These are phyloP conservation scores for Pichia sp. DNA, from an alignment of 1,139 yeast species.

Conservation along the genomic window DNA sequence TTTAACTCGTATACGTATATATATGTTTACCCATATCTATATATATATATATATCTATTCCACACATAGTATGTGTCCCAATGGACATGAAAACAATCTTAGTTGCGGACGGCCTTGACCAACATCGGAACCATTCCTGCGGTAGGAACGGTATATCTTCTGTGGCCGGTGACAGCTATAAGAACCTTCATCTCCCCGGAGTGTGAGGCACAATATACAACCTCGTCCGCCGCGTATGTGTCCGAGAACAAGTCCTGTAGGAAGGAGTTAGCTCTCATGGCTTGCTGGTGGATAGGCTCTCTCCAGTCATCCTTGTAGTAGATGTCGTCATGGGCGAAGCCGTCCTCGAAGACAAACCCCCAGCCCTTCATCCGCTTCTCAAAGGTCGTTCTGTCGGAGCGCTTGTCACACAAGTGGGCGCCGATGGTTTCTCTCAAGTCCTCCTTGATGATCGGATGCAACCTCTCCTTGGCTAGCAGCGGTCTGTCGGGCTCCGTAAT, in stretches of 20 bases:
- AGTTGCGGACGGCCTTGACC: slow-evolving; percentile 35
- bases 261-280: slow-evolving; percentile 45
- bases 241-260: slow-evolving; percentile 44
- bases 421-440: slow-evolving; percentile 66
- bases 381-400: slow-evolving; percentile 42
- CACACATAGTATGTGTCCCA: background rate
- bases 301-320: slow-evolving; percentile 40
- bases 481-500: slow-evolving; percentile 13
- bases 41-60: too few relatives aligned
- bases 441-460: slow-evolving; percentile 46
- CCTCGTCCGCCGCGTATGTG: slow-evolving; percentile 35
- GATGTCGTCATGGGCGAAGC: slow-evolving; percentile 47
- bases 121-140: slow-evolving; percentile 67
- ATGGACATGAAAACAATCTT: too few relatives aligned
- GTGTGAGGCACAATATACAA: slow-evolving; percentile 54
- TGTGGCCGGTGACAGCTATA: slow-evolving; percentile 49
- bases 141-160: slow-evolving; percentile 52
- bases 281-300: slow-evolving; percentile 48
- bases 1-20: too few relatives aligned
- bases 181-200: slow-evolving; percentile 58
- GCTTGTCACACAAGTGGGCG: slow-evolving; percentile 60
- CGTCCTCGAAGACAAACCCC: slow-evolving; percentile 43
- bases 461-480: slow-evolving; percentile 15
- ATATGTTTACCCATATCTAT: too few relatives aligned
- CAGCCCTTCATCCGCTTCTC: slow-evolving; percentile 35